Evolutionary conservation across 2,329 filamentous ascomycete genomes (phyloP).

Genomic region (Fusarium incarnatum): DNA sequence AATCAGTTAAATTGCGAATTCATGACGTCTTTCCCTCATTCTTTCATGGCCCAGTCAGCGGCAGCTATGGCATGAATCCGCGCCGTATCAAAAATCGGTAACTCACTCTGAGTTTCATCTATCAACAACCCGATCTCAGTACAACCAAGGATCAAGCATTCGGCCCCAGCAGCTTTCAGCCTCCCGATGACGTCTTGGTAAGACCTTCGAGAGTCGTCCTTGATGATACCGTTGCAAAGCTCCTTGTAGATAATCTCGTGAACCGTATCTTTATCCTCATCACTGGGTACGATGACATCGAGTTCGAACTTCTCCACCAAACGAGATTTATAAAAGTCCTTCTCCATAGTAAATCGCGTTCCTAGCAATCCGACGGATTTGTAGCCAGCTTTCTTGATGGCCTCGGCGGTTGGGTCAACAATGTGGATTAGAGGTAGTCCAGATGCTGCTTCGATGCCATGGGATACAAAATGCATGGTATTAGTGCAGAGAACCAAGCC

Average conservation of each 20-base stretch:
- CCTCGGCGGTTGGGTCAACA: slow-evolving; percentile 39
- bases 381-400: slow-evolving; percentile 24
- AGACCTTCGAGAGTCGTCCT: slow-evolving; percentile 11
- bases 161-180: slow-evolving; percentile 23
- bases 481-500: slow-evolving; percentile 44
- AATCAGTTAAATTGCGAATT: too few species aligned
- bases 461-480: slow-evolving; percentile 42
- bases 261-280: slow-evolving; percentile 13
- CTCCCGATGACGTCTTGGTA: slow-evolving; percentile 25
- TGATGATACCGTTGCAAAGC: slow-evolving; percentile 40
- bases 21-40: rapidly evolving
- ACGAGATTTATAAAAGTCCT: slow-evolving; percentile 39
- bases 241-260: slow-evolving; percentile 40
- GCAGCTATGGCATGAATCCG: slow-evolving; percentile 41
- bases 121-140: slow-evolving; percentile 45
- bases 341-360: slow-evolving; percentile 44
- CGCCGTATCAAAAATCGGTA: slow-evolving; percentile 43
- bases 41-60: slow-evolving; percentile 43
- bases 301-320: slow-evolving; percentile 25
- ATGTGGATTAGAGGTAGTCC: slow-evolving; percentile 43
- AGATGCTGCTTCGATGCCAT: slow-evolving; percentile 17
- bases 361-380: slow-evolving; percentile 36
- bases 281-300: slow-evolving; percentile 16
- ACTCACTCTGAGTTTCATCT: slow-evolving; percentile 8
- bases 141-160: slow-evolving; percentile 45